Percentiles rank a stretch among this genome's conserved stretches.
Evolutionary conservation across 2,329 filamentous ascomycete genomes (phyloP).

Genomic region (Neoscytalidium dimidiatum): DNA sequence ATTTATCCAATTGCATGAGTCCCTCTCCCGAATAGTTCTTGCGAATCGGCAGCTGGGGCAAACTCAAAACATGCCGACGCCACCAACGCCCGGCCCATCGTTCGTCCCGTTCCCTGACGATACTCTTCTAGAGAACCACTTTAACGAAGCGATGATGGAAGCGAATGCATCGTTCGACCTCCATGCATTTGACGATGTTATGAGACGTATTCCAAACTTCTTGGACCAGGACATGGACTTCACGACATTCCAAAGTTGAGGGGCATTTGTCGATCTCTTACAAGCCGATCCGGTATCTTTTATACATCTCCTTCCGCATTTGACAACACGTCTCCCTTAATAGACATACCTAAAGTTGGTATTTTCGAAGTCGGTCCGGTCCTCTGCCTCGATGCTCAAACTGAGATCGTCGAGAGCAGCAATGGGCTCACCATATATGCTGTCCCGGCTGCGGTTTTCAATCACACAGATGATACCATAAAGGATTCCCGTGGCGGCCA

Average conservation of each 20-base stretch:
- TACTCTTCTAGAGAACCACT: not conserved
- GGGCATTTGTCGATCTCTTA: not conserved
- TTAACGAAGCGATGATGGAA: not conserved
- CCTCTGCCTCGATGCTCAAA: constrained; percentile 42
- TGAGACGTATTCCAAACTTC: not conserved
- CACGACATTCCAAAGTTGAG: not conserved
- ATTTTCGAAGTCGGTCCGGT: constrained; percentile 64
- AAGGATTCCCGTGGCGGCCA: not conserved
- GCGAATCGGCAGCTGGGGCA: not conserved
- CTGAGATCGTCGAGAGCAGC: not conserved
- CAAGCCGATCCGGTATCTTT: too few species aligned
- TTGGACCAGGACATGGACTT: not conserved
- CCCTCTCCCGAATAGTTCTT: not conserved
- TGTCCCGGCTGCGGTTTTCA: not conserved
- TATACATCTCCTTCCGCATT: too few species aligned
- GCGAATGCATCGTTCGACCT: not conserved
- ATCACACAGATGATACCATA: not conserved
- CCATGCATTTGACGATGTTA: not conserved
- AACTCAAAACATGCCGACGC: not conserved
- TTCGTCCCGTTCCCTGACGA: not conserved
- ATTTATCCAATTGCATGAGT: not conserved
- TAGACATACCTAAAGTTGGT: constrained; percentile 60
- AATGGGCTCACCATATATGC: not conserved
- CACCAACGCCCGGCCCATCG: not conserved
- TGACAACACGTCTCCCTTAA: constrained; percentile 35